These are phyloP conservation scores for Hypoxylon sp. DNA, from an alignment of 2,329 filamentous ascomycete genomes.

Conservation along the genomic window DNA sequence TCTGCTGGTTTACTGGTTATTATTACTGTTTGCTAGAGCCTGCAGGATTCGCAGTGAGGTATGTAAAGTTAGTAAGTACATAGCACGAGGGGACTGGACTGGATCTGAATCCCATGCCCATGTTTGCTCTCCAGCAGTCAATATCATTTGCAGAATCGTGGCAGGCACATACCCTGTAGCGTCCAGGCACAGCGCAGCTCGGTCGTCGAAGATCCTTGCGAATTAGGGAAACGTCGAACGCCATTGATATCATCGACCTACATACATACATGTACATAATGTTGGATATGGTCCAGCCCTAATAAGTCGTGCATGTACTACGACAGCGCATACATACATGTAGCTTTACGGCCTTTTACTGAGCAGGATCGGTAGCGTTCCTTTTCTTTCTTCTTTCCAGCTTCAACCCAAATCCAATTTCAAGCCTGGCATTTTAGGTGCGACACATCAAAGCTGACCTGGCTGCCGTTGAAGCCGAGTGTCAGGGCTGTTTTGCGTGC, in stretches of 20 bases:
- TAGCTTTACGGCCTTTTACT: slow-evolving; percentile 16
- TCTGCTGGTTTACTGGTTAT: slow-evolving; percentile 1
- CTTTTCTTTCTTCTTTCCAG: slow-evolving; percentile 14
- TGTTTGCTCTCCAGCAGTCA: slow-evolving; percentile 15
- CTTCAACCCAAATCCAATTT: slow-evolving; percentile 11
- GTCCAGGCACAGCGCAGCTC: slow-evolving; percentile 37
- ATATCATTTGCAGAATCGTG: slow-evolving; percentile 36
- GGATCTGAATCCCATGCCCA: slow-evolving; percentile 20
- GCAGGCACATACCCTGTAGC: slow-evolving; percentile 32
- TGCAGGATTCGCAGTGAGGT: background rate
- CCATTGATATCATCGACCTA: slow-evolving; percentile 44
- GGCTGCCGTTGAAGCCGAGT: slow-evolving; percentile 19
- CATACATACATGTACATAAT: too few species aligned
- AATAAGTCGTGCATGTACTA: slow-evolving; percentile 25
- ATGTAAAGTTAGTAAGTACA: slow-evolving; percentile 6
- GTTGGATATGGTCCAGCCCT: slow-evolving; percentile 27
- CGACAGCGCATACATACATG: slow-evolving; percentile 30
- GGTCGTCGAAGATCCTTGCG: slow-evolving; percentile 39
- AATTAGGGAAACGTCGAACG: slow-evolving; percentile 33
- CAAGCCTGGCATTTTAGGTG: slow-evolving; percentile 10
- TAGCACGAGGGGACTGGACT: slow-evolving; percentile 13
- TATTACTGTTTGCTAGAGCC: slow-evolving; percentile 12
- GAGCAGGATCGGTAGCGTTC: slow-evolving; percentile 14
- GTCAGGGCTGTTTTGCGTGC: slow-evolving; percentile 26
- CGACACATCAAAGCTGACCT: slow-evolving; percentile 24